Conservation (phyloP, 352 stramenopile genomes). For the Globisporangium emineosum region DNA sequence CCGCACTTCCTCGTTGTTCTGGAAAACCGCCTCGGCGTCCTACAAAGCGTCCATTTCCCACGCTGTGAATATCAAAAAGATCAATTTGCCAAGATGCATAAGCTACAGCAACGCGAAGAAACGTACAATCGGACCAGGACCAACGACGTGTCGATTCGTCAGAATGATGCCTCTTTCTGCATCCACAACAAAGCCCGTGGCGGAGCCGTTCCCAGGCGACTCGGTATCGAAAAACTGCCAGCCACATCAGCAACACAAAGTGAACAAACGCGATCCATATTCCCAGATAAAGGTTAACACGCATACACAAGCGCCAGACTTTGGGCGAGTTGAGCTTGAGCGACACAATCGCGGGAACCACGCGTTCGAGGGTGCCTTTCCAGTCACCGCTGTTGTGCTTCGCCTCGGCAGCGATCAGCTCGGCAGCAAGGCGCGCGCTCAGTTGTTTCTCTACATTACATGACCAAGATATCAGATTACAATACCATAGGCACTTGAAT, state of each 20-base stretch:
- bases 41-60: constrained; percentile 20
- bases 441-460: constrained; percentile 47
- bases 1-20: constrained; percentile 94
- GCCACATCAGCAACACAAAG: constrained; percentile 6
- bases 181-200: constrained; percentile 92
- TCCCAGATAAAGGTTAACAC: background rate
- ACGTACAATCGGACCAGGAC: constrained; percentile 77
- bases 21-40: constrained; percentile 89
- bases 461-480: background rate
- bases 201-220: constrained; percentile 81
- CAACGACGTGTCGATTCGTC: constrained; percentile 92
- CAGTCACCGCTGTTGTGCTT: constrained; percentile 71
- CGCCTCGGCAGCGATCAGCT: constrained; percentile 63
- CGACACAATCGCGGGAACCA: constrained; percentile 83
- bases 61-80: background rate
- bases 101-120: background rate
- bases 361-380: constrained; percentile 82
- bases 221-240: constrained; percentile 89
- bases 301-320: constrained; percentile 23
- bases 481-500: background rate
- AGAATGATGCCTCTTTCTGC: constrained; percentile 90
- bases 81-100: background rate
- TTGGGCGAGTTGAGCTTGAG: constrained; percentile 89
- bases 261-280: background rate
- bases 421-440: constrained; percentile 56